Evolutionary conservation across 108 stramenopile species (phyloP), one percentile per base, ranked within the genome.

Genomic region (Nitzschia sp.): DNA sequence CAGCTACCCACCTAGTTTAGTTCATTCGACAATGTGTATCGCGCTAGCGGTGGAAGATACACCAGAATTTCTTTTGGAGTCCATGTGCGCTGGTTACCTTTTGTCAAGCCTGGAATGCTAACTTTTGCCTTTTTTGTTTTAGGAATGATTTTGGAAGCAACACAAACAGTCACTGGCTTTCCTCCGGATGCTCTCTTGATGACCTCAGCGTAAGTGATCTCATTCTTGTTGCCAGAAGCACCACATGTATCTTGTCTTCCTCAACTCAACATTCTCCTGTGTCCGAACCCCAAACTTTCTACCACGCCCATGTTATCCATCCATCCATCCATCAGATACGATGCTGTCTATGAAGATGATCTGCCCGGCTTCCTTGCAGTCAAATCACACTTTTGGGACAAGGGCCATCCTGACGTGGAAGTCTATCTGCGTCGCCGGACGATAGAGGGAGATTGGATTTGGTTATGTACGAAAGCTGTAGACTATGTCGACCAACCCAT

Each of bases 91-190:
- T 10, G 12, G 19, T 15, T 11, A n/a, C n/a, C n/a, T 8, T 46
- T 29, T 22, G 10, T 8, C 41, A 38, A 29, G 11, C 26, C 9
- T 40, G 14, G 17, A n/a, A 25, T 54, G 44, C 34, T 54, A 42
- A 15, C n/a, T 58, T 14, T 12, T 44, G 10, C 6, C 17, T 17
- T 6, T 48, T 3, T 57, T 53, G 26, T 17, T 73, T 7, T 51
- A 89, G 91, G 91, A 40, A 93, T 87, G 43, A 93, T 93, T 48
- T 65, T 93, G 15, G 92, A 86, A 63, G 88, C 86, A 17, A 90
- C 92, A 11, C 71, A 89, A 68, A 90, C 86, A 41, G 79, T 80
- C 20, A 93, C 89, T 15, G 92, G 92, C 10, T 85, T 85, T 77
- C 82, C 84, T 17, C 91, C 91, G 0, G 72, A 83, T 42, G 77